Base-by-base conservation (phyloP, 169 alveolate species). In the Eimeria acervulina region DNA sequence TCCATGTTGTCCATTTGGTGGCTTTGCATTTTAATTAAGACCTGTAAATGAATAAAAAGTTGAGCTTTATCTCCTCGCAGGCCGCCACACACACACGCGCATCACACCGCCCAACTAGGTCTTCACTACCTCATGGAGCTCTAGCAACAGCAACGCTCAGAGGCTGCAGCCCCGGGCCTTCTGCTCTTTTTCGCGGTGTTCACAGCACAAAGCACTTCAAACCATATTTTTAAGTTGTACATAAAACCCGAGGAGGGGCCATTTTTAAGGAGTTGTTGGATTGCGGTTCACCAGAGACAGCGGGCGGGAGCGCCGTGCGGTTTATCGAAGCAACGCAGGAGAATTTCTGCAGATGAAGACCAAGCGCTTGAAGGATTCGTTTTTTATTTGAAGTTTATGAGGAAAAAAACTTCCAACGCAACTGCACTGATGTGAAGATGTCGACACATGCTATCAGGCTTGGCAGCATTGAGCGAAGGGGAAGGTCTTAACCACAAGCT, bases 101-200 rank as follows among this genome's bases (percentile, higher is more conserved):
- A n/a, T n/a, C n/a, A n/a, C n/a, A 63, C 74, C 12, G n/a, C 19
- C 19, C 74, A 63, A 7, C 74, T 63, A 26, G 13, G 66, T 55
- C 66, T n/a, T 63, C 19, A 0, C 21, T 26, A 63, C 74, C 74
- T 0, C 0, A 7, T 26, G 80, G 47, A n/a, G 80, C 47, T 33
- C 47, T 42, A 68, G 44, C 74, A 63, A n/a, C 74, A 68, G 44
- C 0, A 31, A 2, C 47, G 80, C 47, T 68, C 80, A 31, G 80
- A 12, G 47, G 80, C 47, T 28, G 80, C 80, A 68, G 80, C 80
- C 80, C 80, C 80, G 47, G 1, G 80, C 80, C 80, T 13, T 33
- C 66, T 55, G 19, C 74, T 63, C 13, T 5, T 31, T 31, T 28
- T 17, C 47, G n/a, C 19, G n/a, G 21, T 2, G 44, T 68, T 33